Base-by-base conservation (phyloP, 129 eudicot species). In the Escallonia rubra region DNA sequence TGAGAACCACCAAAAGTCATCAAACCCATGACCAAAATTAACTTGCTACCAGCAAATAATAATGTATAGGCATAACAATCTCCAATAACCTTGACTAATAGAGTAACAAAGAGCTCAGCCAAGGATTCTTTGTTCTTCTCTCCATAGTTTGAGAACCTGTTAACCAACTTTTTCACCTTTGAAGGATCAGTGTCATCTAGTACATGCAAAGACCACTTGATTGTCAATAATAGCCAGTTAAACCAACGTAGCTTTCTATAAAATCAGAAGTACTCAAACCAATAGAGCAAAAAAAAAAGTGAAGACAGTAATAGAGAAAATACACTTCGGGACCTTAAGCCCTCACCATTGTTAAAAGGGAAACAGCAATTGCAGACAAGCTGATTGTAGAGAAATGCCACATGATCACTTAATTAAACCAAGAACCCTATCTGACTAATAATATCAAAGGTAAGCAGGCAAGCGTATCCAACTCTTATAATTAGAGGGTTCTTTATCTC, bases 101-200 rank as follows among this genome's bases (percentile, higher is more conserved):
- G 74, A 60, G 97, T 78, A 64, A 89, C 69, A 51, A 94, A 89
- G 67, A 94, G 91, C 76, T 83, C 82, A 64, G 82, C 89, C 77
- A 94, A 55, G 13, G 97, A 82, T 71, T 94, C 99, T 63, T 74
- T 72, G 54, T 94, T 94, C 38, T 57, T 66, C 55, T 63, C 63
- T 55, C 97, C 99, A 56, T 74, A 94, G 78, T 85, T 75, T 46
- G 43, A 66, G 75, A 76, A 90, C 12, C 73, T 77, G 39, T 64
- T 61, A 15, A 87, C 74, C 39, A 70, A 73, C 66, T 76, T 85
- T 77, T 58, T 39, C 59, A 94, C 90, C 2, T 85, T 68, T 42
- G 72, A 82, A 38, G 80, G 72, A 77, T 85, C 93, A 60, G 78
- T 71, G 68, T 96, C 99, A 68, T 81, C 99, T 94, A 67, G 3